Percentiles rank a stretch among this genome's conserved stretches.
Evolutionary conservation across 306 rosid genomes (phyloP).

Genomic region (Begonia loranthoides): DNA sequence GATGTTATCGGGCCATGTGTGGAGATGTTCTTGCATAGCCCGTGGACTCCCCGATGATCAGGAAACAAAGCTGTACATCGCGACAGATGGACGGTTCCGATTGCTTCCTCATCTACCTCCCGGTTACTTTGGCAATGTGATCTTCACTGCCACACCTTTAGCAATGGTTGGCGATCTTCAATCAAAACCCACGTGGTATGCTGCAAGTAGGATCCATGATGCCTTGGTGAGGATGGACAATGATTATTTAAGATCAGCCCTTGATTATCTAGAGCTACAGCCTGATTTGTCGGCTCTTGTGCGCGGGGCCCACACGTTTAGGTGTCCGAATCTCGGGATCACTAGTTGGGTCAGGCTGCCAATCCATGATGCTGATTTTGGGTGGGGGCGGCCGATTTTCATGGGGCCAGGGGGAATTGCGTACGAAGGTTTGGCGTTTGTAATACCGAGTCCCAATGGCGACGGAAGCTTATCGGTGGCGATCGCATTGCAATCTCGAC

Average conservation of each 20-base stretch:
- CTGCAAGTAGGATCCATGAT: constrained; percentile 62
- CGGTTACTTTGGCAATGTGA: constrained; percentile 81
- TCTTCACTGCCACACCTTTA: constrained; percentile 67
- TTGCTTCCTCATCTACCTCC: constrained; percentile 68
- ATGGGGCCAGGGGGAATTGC: constrained; percentile 97
- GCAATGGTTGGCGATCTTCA: constrained; percentile 52
- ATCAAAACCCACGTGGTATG: constrained; percentile 71
- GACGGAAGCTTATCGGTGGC: constrained; percentile 68
- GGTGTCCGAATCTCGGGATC: constrained; percentile 88
- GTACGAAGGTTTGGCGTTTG: constrained; percentile 61
- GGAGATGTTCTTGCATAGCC: constrained; percentile 61
- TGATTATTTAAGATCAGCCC: constrained; percentile 64
- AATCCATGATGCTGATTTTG: constrained; percentile 84
- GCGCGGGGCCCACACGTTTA: constrained; percentile 71
- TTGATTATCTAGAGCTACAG: constrained; percentile 73
- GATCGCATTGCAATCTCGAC: constrained; percentile 40
- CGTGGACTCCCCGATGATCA: constrained; percentile 60
- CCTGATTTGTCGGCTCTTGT: constrained; percentile 72
- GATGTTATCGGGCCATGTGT: constrained; percentile 77
- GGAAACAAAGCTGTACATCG: constrained; percentile 63
- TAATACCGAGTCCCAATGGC: constrained; percentile 48
- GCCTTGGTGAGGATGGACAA: constrained; percentile 55
- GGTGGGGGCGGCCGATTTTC: constrained; percentile 93
- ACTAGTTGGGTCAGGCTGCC: constrained; percentile 90
- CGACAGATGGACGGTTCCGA: constrained; percentile 79